Evolutionary conservation across 2,329 filamentous ascomycete species (phyloP).

Genomic region (Hypoxylon rubiginosum): DNA sequence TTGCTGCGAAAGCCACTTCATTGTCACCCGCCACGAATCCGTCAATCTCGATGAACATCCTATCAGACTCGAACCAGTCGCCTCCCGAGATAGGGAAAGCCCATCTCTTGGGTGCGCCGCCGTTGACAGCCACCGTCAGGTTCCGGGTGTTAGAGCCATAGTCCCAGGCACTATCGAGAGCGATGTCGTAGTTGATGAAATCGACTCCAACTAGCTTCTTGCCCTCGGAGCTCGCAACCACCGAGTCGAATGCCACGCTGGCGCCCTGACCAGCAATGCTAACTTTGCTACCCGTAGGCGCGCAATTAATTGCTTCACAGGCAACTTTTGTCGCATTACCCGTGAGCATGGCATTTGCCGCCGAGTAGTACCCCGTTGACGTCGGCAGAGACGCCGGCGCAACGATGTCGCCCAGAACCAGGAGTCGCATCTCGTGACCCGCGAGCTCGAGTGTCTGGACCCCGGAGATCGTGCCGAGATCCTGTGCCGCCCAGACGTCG

Average conservation of each 20-base stretch:
- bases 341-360: conserved; percentile 53
- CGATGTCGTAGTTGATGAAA: conserved; percentile 67
- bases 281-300: conserved; percentile 60
- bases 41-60: conserved; percentile 59
- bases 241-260: conserved; percentile 54
- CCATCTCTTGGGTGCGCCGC: conserved; percentile 57
- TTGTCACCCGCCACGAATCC: conserved; percentile 61
- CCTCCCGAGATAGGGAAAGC: conserved; percentile 64
- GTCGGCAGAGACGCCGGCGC: conserved; percentile 39
- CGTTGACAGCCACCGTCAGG: conserved; percentile 64
- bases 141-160: conserved; percentile 64
- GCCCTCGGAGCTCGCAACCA: conserved; percentile 50
- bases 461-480: conserved; percentile 53
- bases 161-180: conserved; percentile 58
- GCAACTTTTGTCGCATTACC: conserved; percentile 53
- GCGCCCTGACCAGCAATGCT: conserved; percentile 54
- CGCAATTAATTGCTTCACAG: conserved; percentile 57
- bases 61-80: conserved; percentile 65
- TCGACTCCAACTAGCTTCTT: conserved; percentile 61
- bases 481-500: conserved; percentile 57
- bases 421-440: conserved; percentile 57
- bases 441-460: conserved; percentile 52
- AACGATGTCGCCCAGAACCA: conserved; percentile 55
- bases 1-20: conserved; percentile 53
- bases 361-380: conserved; percentile 57